Conservation (phyloP, 768 basidiomycete species). For the Grammothele lineata region DNA sequence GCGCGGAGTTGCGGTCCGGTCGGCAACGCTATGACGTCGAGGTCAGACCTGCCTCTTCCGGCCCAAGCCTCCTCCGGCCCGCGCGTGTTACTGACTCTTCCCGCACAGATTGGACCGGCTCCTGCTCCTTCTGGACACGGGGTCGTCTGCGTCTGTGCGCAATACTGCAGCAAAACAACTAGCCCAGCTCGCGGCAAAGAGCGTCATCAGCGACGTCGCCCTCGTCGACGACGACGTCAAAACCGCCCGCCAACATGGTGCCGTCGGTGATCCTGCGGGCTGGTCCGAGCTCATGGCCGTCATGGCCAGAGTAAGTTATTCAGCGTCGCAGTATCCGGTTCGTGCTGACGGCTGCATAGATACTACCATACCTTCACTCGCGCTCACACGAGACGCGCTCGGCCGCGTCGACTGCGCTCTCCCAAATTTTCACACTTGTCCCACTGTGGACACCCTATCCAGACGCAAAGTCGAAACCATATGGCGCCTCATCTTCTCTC, state of each 20-base stretch:
- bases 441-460: conserved; percentile 70
- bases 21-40: conserved; percentile 70
- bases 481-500: conserved; percentile 26
- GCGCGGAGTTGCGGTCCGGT: conserved; percentile 47
- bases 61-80: conserved; percentile 15
- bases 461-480: conserved; percentile 28
- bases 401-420: conserved; percentile 85
- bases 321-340: not conserved
- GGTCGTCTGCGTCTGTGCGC: conserved; percentile 84
- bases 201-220: conserved; percentile 78
- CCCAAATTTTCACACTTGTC: conserved; percentile 79
- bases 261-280: conserved; percentile 62
- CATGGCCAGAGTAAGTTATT: conserved; percentile 68
- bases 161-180: conserved; percentile 96
- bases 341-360: conserved; percentile 38
- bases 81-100: conserved; percentile 6
- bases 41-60: conserved; percentile 34
- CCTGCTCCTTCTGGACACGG: conserved; percentile 91
- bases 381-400: conserved; percentile 90
- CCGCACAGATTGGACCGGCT: conserved; percentile 86
- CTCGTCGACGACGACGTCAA: conserved; percentile 72
- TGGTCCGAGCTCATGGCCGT: conserved; percentile 92
- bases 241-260: conserved; percentile 51
- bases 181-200: conserved; percentile 85
- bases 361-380: conserved; percentile 87